phyloP scores from a whole-genome alignment of 2,329 filamentous ascomycete species.

The Colletotrichum simmondsii region DNA sequence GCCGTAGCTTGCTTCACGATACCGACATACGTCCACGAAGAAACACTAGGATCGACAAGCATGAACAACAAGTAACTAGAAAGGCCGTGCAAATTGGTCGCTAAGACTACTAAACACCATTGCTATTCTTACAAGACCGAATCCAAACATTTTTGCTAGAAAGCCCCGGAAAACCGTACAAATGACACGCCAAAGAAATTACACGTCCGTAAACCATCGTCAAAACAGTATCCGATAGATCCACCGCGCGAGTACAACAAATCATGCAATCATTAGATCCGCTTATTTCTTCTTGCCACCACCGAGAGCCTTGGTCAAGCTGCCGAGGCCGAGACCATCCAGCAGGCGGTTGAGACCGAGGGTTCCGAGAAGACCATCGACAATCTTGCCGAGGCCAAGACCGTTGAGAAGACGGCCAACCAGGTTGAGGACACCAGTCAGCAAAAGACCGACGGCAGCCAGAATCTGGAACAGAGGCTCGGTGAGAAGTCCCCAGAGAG shows the following conservation, averaged over 20 bases:
- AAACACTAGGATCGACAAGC: background rate
- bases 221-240: background rate
- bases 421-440: constrained; percentile 85
- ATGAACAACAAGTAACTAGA: background rate
- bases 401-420: constrained; percentile 84
- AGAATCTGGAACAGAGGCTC: constrained; percentile 95
- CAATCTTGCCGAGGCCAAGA: constrained; percentile 82
- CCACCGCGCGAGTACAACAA: background rate
- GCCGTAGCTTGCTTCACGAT: too few relatives aligned
- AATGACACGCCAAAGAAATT: background rate
- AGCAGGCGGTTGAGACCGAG: constrained; percentile 82
- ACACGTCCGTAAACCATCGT: background rate
- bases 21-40: background rate
- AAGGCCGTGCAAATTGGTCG: constrained; percentile 14
- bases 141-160: constrained; percentile 12
- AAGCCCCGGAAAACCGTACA: background rate
- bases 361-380: constrained; percentile 82
- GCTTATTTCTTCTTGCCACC: constrained; percentile 46
- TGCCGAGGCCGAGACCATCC: constrained; percentile 75
- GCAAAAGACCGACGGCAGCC: constrained; percentile 84
- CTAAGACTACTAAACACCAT: background rate
- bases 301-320: constrained; percentile 53
- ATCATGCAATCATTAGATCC: background rate
- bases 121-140: constrained; percentile 24
- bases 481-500: constrained; percentile 83